Evolutionary conservation across 768 basidiomycete species (phyloP).

Genomic region (Suillus variegatus): DNA sequence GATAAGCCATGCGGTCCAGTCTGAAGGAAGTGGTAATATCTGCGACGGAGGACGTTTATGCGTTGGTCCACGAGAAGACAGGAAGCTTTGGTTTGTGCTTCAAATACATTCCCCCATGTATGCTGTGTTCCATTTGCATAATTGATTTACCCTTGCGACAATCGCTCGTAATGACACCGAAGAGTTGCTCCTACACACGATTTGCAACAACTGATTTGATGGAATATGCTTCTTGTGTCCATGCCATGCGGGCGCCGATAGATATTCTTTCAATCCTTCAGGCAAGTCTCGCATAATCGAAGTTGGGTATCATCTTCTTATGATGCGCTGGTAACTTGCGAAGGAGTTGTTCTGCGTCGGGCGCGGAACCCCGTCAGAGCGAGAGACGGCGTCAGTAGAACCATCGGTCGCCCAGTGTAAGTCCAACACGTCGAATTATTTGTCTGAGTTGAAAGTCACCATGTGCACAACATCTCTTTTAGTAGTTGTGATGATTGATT

Average conservation of each 20-base stretch:
- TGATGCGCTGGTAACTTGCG: neutral
- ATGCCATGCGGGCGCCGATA: neutral
- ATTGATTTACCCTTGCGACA: slow-evolving; percentile 3
- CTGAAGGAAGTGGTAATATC: neutral
- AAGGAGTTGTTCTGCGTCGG: neutral
- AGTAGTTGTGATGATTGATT: neutral
- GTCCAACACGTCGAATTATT: neutral
- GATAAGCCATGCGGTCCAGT: neutral
- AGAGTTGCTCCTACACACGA: neutral
- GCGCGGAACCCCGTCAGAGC: neutral
- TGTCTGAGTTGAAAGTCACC: neutral
- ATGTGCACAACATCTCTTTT: neutral
- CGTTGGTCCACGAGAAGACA: neutral
- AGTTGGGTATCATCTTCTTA: neutral
- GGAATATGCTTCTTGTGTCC: neutral
- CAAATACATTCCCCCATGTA: neutral
- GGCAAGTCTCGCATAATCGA: neutral
- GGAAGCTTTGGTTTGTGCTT: neutral
- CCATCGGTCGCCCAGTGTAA: neutral
- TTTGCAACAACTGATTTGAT: neutral
- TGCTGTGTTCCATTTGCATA: neutral
- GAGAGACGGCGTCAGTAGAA: neutral
- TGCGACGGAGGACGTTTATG: neutral
- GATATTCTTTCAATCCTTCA: neutral
- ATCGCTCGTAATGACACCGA: neutral